Evolutionary conservation across 495 filamentous ascomycete genomes (phyloP).

Genomic region (Penicilliopsis zonata): DNA sequence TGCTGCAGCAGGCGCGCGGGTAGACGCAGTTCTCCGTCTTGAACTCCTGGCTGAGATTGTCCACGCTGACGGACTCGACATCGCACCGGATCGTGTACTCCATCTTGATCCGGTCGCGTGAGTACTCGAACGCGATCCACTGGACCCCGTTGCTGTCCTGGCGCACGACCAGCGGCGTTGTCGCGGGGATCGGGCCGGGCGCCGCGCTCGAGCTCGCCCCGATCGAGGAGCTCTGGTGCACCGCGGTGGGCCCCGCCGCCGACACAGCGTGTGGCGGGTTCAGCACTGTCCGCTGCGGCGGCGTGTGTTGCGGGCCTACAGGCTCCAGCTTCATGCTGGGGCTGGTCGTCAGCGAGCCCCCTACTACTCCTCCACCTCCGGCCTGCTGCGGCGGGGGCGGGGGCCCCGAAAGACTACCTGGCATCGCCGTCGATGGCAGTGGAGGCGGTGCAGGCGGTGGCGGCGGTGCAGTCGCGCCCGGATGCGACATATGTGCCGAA

Average conservation of each 20-base stretch:
- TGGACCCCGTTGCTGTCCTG: slow-evolving; percentile 96
- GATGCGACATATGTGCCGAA: slow-evolving; percentile 45
- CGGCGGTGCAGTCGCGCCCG: too few relatives aligned
- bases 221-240: slow-evolving; percentile 27
- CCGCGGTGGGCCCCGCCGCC: slow-evolving; percentile 41
- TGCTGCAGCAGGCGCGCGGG: slow-evolving; percentile 84
- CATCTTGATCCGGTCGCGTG: slow-evolving; percentile 95
- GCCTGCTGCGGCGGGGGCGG: slow-evolving; percentile 22
- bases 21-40: slow-evolving; percentile 98
- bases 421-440: too few relatives aligned
- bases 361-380: too few relatives aligned
- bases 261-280: slow-evolving; percentile 29
- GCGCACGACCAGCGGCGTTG: slow-evolving; percentile 85
- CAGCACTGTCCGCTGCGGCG: slow-evolving; percentile 25
- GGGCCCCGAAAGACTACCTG: too few relatives aligned
- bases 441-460: too few relatives aligned
- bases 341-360: slow-evolving; percentile 22
- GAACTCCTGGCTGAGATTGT: slow-evolving; percentile 74
- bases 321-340: slow-evolving; percentile 24
- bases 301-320: slow-evolving; percentile 32
- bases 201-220: slow-evolving; percentile 75
- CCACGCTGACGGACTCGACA: slow-evolving; percentile 90
- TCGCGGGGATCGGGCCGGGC: slow-evolving; percentile 97
- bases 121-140: slow-evolving; percentile 99
- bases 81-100: slow-evolving; percentile 98